A percentile compares a stretch with the other conserved stretches of the same genome.
phyloP scores from a whole-genome alignment of 2,329 filamentous ascomycete species.

The Penicillium sp. region DNA sequence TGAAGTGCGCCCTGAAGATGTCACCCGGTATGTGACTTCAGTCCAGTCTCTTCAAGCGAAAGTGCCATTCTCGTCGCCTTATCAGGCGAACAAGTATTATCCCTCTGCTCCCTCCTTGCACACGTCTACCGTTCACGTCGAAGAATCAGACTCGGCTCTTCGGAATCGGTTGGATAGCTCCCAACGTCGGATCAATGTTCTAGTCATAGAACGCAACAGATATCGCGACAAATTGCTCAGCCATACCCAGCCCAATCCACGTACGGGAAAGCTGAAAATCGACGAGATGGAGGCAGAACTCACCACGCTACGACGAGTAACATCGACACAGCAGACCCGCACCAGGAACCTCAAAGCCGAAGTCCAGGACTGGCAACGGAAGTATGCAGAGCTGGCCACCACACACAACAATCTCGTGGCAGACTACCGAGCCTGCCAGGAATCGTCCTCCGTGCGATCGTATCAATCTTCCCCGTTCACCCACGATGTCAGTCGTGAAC shows the following conservation, averaged over 20 bases:
- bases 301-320: constrained; percentile 29
- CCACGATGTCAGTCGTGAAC: not conserved
- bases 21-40: constrained; percentile 3
- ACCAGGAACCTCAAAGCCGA: constrained; percentile 32
- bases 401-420: constrained; percentile 11
- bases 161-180: constrained; percentile 26
- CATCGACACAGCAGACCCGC: constrained; percentile 27
- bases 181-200: constrained; percentile 25
- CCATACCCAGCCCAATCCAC: constrained; percentile 28
- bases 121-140: constrained; percentile 10
- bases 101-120: constrained; percentile 36
- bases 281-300: constrained; percentile 12
- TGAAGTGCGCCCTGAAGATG: constrained; percentile 25
- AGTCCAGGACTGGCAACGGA: constrained; percentile 30
- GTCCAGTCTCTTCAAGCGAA: not conserved
- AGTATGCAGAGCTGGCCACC: constrained; percentile 23
- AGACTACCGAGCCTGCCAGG: constrained; percentile 25
- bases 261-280: constrained; percentile 31
- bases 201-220: constrained; percentile 35
- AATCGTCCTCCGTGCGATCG: constrained; percentile 1
- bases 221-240: constrained; percentile 30
- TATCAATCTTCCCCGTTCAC: not conserved
- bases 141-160: constrained; percentile 28
- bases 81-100: constrained; percentile 34
- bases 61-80: constrained; percentile 29